These are phyloP conservation scores for Naganishia onofrii DNA, from an alignment of 768 basidiomycete species.

Conservation along the genomic window DNA sequence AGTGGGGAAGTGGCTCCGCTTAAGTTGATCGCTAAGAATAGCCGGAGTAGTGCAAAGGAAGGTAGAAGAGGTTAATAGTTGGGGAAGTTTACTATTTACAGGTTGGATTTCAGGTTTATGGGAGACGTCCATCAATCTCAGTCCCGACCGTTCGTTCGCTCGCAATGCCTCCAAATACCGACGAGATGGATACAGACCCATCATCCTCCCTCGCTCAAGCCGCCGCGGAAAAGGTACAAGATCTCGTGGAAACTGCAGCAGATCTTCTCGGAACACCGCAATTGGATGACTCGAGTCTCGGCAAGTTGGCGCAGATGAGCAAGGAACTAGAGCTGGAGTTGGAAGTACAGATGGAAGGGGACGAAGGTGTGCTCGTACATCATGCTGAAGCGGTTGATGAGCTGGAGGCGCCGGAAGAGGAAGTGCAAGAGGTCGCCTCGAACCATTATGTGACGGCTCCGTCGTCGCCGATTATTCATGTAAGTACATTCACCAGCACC, in stretches of 20 bases:
- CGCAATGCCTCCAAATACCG: background rate
- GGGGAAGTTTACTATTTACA: background rate
- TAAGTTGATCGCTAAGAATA: constrained; percentile 4
- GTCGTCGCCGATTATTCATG: constrained; percentile 12
- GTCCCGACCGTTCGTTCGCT: background rate
- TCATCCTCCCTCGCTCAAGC: background rate
- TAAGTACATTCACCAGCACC: background rate
- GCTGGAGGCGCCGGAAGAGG: background rate
- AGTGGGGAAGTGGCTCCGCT: background rate
- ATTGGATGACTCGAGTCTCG: constrained; percentile 15
- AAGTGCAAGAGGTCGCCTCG: background rate
- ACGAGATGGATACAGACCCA: background rate
- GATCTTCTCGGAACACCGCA: background rate
- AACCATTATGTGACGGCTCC: constrained; percentile 15
- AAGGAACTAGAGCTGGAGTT: constrained; percentile 1
- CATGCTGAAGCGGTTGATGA: background rate
- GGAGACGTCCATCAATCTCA: no score
- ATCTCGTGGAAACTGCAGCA: constrained; percentile 6
- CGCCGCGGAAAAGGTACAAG: background rate
- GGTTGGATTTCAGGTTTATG: background rate
- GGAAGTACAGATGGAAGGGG: background rate
- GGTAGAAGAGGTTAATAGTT: background rate
- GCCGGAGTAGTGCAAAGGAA: no score
- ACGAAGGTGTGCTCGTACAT: background rate
- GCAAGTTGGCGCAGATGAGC: constrained; percentile 20